Percentiles rank a stretch among this genome's conserved stretches.
Conservation (phyloP, 306 rosid genomes). For the Dryas drummondii region DNA sequence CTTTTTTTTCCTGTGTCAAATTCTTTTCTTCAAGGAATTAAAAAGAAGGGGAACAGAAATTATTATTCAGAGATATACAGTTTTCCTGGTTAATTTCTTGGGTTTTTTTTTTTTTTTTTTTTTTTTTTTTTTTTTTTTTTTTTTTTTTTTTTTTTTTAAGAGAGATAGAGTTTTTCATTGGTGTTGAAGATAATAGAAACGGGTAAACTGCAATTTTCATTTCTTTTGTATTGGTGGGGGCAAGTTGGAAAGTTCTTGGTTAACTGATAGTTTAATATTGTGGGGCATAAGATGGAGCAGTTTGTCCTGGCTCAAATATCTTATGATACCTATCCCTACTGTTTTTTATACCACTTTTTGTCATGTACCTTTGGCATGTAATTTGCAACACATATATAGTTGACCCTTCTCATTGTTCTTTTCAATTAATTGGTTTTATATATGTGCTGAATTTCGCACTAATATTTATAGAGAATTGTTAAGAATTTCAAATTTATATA, state of each 20-base stretch:
- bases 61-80: background rate
- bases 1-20: background rate
- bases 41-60: background rate
- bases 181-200: background rate
- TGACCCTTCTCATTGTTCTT: conserved; percentile 7
- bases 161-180: background rate
- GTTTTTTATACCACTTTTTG: conserved; percentile 28
- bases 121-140: background rate
- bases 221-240: conserved; percentile 23
- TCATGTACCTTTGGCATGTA: conserved; percentile 15
- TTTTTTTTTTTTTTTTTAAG: background rate
- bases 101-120: background rate
- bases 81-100: background rate
- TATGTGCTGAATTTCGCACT: background rate
- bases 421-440: background rate
- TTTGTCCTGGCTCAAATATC: conserved; percentile 9
- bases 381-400: conserved; percentile 9
- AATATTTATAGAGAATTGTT: background rate
- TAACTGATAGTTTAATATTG: conserved; percentile 10
- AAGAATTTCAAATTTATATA: too few relatives aligned
- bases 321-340: background rate
- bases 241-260: conserved; percentile 40
- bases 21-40: conserved; percentile 11
- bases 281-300: conserved; percentile 27
- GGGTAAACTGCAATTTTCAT: conserved; percentile 21